Percentiles rank a stretch among this genome's conserved stretches.
phyloP scores from a whole-genome alignment of 2,329 filamentous ascomycete genomes.

The Cladosporium oxysporum region DNA sequence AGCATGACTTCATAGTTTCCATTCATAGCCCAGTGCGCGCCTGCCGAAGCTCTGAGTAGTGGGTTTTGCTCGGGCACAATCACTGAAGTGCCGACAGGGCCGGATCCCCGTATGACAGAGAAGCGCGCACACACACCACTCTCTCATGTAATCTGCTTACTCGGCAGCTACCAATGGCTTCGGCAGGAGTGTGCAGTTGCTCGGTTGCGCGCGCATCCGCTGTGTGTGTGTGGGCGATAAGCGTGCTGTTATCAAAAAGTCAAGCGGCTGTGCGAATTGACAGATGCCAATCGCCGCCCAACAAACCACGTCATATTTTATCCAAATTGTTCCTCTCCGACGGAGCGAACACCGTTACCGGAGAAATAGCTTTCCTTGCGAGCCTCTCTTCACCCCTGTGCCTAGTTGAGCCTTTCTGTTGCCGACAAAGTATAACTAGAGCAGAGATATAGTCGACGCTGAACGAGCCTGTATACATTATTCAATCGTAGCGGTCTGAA shows the following conservation, averaged over 20 bases:
- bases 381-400: not conserved
- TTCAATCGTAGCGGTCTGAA: not conserved
- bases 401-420: too few relatives aligned
- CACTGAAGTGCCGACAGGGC: not conserved
- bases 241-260: not conserved
- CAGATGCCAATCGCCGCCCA: constrained; percentile 6
- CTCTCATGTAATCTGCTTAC: not conserved
- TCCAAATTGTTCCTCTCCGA: not conserved
- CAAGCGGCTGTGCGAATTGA: not conserved
- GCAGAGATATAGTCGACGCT: not conserved
- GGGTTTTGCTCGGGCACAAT: not conserved
- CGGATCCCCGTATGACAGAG: not conserved
- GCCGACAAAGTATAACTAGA: too few relatives aligned
- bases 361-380: not conserved
- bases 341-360: not conserved
- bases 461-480: not conserved
- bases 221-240: not conserved
- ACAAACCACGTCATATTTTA: not conserved
- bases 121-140: not conserved
- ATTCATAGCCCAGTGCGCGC: not conserved
- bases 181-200: not conserved
- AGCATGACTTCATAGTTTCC: constrained; percentile 18
- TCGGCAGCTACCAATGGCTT: not conserved
- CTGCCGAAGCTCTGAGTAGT: not conserved
- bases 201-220: not conserved